Base-by-base conservation (phyloP, 2,329 filamentous ascomycete genomes). In the Paraphoma sp. region DNA sequence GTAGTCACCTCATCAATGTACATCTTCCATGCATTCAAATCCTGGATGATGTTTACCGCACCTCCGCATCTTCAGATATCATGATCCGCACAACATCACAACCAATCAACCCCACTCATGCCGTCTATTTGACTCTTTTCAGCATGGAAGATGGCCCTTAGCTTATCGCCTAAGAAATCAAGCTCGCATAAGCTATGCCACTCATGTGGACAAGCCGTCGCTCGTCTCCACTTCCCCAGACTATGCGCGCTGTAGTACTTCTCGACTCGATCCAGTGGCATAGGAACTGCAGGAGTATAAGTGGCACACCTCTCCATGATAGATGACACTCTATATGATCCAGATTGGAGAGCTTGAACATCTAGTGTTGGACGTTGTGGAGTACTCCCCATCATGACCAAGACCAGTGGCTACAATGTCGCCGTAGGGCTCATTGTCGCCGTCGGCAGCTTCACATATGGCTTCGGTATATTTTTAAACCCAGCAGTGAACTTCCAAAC, bases 321-420 rank as follows among this genome's bases (percentile, higher is more conserved):
- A n/a, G 29, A 41, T 28, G 10, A 33, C 23, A 10, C 17, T 45
- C 16, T 29, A 6, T 16, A 33, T 16, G 23, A 23, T 51, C n/a
- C 6, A n/a, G 9, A 44, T 28, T 48, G 16, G 11, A 11, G 11
- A 6, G 14, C 7, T 6, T 10, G 33, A 36, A 36, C 33, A 14
- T 36, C 33, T 36, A 6, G 14, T 36, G 9, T 14, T 36, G 33
- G 3, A 23, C 33, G 7, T 7, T 36, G 33, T 36, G 33, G 7
- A 36, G 3, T 10, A 36, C 33, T 10, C 9, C 10, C 33, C 45
- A 64, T 23, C 16, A 69, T 67, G 64, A 63, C 66, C 43, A 59
- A 53, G 43, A 68, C 63, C 9, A 69, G 63, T 46, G 61, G 50
- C 1, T 70, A 69, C 54, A 70, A 70, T 42, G 36, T 70, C n/a